Conservation (phyloP, 2,329 filamentous ascomycete genomes). For the Colletotrichum melonis region DNA sequence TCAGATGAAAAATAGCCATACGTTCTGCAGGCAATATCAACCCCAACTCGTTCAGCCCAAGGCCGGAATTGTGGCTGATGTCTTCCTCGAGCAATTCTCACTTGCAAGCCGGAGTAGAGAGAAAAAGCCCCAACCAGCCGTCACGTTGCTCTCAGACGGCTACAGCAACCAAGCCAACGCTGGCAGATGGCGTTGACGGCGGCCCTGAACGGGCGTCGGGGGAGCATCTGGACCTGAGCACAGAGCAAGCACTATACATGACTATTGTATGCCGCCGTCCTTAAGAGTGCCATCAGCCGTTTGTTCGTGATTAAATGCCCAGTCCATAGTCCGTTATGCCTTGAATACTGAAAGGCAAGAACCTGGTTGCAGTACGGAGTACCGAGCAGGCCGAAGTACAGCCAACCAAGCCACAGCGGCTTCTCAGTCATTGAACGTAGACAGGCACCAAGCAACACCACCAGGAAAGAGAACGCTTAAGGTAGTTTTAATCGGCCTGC, state of each 20-base stretch:
- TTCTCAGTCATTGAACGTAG: neutral
- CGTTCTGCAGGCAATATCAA: neutral
- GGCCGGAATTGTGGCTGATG: conserved; percentile 1
- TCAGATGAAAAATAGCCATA: conserved; percentile 9
- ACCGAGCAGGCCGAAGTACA: conserved; percentile 46
- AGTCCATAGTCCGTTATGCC: neutral
- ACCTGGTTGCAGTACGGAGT: conserved; percentile 40
- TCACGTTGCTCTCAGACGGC: neutral
- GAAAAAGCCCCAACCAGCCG: neutral
- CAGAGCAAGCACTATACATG: conserved; percentile 24
- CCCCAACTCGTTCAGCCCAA: neutral
- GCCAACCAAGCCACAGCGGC: neutral
- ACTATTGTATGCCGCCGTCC: conserved; percentile 27
- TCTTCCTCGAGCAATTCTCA: neutral
- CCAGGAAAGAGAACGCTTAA: neutral
- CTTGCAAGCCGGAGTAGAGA: neutral
- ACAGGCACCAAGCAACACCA: neutral
- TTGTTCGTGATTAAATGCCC: conserved; percentile 4
- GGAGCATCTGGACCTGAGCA: conserved; percentile 16
- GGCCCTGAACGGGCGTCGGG: conserved; percentile 23
- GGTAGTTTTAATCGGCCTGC: conserved; percentile 22
- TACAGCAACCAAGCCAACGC: conserved; percentile 20
- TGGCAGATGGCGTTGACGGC: conserved; percentile 30
- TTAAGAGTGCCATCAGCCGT: neutral
- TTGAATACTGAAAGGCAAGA: neutral